These are phyloP conservation scores for Colletotrichum sp. DNA, from an alignment of 2,329 filamentous ascomycete genomes.

Conservation along the genomic window DNA sequence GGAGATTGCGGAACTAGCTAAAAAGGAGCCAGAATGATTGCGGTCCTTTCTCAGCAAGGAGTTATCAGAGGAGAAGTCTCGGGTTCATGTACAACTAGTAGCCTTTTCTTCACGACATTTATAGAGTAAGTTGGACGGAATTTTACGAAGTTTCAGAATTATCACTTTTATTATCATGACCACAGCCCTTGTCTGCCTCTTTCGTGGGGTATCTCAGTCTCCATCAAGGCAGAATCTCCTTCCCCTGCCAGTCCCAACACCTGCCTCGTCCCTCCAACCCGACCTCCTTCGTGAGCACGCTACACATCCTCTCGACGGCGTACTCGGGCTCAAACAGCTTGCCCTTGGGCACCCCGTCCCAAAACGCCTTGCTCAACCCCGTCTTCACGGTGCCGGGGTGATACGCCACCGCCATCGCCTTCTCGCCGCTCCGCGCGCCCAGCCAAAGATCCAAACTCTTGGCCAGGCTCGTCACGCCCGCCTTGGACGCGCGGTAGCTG, in stretches of 20 bases:
- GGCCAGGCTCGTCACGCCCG: constrained; percentile 73
- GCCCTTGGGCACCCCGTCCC: constrained; percentile 63
- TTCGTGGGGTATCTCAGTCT: background rate
- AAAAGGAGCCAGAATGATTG: background rate
- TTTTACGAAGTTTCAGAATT: background rate
- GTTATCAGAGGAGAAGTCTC: constrained; percentile 8
- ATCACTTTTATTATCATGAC: background rate
- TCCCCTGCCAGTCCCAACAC: constrained; percentile 74
- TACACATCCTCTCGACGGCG: constrained; percentile 68
- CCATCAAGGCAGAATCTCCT: constrained; percentile 61
- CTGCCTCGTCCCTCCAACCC: constrained; percentile 59
- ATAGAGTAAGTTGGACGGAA: background rate
- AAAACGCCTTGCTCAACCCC: constrained; percentile 74
- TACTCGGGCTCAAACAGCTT: constrained; percentile 72
- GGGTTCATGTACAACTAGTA: constrained; percentile 9
- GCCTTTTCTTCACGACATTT: constrained; percentile 1
- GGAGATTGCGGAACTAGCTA: background rate
- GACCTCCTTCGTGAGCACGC: constrained; percentile 59
- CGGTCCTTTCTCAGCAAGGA: constrained; percentile 8
- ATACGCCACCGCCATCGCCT: constrained; percentile 71
- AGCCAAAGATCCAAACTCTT: constrained; percentile 77
- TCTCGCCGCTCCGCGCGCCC: constrained; percentile 57
- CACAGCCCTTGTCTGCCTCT: too few species aligned
- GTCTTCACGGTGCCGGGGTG: constrained; percentile 86
- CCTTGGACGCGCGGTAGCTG: constrained; percentile 78